Evolutionary conservation across 179 eudicot species (phyloP).

Genomic region (Sideroxylon spinosum): DNA sequence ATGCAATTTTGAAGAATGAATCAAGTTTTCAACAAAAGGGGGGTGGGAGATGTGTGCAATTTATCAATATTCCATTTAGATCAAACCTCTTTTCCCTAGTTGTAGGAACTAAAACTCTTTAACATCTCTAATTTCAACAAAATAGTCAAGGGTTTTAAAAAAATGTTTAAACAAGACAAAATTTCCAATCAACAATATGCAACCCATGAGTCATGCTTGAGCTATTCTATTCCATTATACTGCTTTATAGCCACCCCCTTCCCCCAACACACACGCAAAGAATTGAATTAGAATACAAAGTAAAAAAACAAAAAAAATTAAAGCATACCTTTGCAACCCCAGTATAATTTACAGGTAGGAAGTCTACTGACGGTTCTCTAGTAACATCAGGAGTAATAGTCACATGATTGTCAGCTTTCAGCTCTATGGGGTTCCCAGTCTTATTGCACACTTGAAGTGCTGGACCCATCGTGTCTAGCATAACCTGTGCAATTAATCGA

Average conservation of each 20-base stretch:
- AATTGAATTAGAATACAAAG: neutral
- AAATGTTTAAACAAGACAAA: neutral
- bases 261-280: no score
- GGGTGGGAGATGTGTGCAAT: no score
- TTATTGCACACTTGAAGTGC: conserved; percentile 49
- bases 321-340: conserved; percentile 48
- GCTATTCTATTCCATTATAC: neutral
- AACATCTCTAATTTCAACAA: neutral
- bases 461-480: conserved; percentile 69
- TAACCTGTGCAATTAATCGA: conserved; percentile 34
- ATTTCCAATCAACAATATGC: neutral
- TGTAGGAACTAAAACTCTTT: neutral
- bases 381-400: conserved; percentile 46
- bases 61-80: neutral
- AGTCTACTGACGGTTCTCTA: conserved; percentile 39
- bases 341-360: conserved; percentile 47
- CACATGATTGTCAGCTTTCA: conserved; percentile 41
- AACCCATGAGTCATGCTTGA: neutral
- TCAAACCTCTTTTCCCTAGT: neutral
- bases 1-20: neutral
- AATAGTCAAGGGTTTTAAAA: neutral
- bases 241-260: neutral
- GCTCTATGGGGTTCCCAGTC: conserved; percentile 42
- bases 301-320: neutral
- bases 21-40: no score